phyloP scores from a whole-genome alignment of 2,329 filamentous ascomycete genomes.

The Fusarium sp. region DNA sequence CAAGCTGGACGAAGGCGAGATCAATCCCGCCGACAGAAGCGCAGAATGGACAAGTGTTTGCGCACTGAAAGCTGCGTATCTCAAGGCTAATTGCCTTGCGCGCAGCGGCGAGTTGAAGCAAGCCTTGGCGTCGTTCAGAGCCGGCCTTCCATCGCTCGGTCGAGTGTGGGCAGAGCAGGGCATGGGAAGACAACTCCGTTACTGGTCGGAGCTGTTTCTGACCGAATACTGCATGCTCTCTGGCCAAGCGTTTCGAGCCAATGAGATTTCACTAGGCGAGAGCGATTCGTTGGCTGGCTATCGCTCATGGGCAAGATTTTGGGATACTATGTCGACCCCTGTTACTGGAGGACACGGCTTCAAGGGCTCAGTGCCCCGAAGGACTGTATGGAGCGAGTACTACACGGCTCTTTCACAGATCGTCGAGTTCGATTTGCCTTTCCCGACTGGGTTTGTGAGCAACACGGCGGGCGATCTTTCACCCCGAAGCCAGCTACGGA shows the following conservation, averaged over 20 bases:
- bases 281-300: slow-evolving; percentile 66
- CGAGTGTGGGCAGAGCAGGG: slow-evolving; percentile 62
- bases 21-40: slow-evolving; percentile 64
- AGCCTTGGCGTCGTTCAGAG: slow-evolving; percentile 73
- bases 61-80: slow-evolving; percentile 79
- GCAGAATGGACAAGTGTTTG: slow-evolving; percentile 86
- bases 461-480: slow-evolving; percentile 61
- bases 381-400: slow-evolving; percentile 85
- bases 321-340: slow-evolving; percentile 63
- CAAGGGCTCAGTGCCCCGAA: slow-evolving; percentile 68
- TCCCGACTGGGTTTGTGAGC: slow-evolving; percentile 61
- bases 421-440: slow-evolving; percentile 73
- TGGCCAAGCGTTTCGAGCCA: slow-evolving; percentile 66
- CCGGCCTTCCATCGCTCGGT: slow-evolving; percentile 72
- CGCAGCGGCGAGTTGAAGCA: slow-evolving; percentile 62
- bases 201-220: slow-evolving; percentile 83
- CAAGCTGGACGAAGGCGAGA: slow-evolving; percentile 62
- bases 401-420: slow-evolving; percentile 83
- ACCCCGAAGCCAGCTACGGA: slow-evolving; percentile 71
- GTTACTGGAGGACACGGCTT: slow-evolving; percentile 67
- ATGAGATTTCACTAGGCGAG: slow-evolving; percentile 62
- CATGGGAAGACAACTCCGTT: slow-evolving; percentile 72
- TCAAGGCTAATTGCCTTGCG: slow-evolving; percentile 74
- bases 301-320: slow-evolving; percentile 77
- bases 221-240: slow-evolving; percentile 79